These are phyloP conservation scores for Pisolithus thermaeus DNA, from an alignment of 1,284 basidiomycete species.

Conservation along the genomic window DNA sequence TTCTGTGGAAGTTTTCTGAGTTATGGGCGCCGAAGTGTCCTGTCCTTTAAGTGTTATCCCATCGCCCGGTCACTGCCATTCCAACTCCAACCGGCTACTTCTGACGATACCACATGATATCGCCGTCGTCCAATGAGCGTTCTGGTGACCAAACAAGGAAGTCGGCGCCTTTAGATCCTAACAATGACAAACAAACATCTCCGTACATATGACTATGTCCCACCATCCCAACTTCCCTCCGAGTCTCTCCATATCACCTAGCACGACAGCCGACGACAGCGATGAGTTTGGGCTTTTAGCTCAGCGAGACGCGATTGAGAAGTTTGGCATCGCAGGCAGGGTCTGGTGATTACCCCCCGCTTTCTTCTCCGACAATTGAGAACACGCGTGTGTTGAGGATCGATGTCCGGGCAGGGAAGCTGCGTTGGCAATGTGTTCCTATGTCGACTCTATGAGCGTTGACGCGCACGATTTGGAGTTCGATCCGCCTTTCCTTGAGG, in stretches of 20 bases:
- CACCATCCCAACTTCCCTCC: conserved; percentile 32
- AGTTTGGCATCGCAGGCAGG: conserved; percentile 71
- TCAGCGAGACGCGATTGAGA: conserved; percentile 55
- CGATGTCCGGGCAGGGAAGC: conserved; percentile 54
- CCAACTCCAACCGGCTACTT: too few species aligned
- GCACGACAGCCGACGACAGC: conserved; percentile 10
- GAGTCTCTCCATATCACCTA: conserved; percentile 26
- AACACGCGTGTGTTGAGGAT: conserved; percentile 1
- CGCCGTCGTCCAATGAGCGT: too few species aligned
- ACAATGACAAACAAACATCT: neutral
- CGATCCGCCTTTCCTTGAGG: conserved; percentile 50
- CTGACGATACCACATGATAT: too few species aligned
- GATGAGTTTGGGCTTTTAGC: conserved; percentile 38
- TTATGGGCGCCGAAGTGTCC: too few species aligned
- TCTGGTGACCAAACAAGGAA: too few species aligned
- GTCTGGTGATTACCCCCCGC: conserved; percentile 50
- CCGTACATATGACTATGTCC: too few species aligned
- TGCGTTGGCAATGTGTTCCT: conserved; percentile 54
- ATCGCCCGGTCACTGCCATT: too few species aligned
- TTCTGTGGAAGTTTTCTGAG: too few species aligned
- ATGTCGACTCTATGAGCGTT: conserved; percentile 36
- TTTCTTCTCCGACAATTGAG: neutral
- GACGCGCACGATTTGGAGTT: conserved; percentile 35
- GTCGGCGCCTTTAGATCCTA: too few species aligned
- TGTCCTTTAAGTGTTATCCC: too few species aligned